phyloP scores from a whole-genome alignment of 768 basidiomycete species.

The Tylopilus vinaceipallidus region DNA sequence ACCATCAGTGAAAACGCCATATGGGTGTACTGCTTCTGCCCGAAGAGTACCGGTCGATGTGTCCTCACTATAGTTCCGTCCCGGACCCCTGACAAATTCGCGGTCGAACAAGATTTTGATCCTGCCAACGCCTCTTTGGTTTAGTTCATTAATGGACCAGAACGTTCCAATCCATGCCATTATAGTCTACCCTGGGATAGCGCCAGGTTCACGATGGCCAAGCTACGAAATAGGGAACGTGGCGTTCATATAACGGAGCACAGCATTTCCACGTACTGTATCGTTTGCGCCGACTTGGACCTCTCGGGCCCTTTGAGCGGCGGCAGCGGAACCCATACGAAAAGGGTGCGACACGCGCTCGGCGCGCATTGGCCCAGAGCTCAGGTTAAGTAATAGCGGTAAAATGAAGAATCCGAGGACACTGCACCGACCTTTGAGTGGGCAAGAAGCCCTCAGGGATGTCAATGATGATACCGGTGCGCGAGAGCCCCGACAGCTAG shows the following conservation, averaged over 20 bases:
- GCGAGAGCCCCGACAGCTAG: neutral
- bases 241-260: neutral
- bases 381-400: neutral
- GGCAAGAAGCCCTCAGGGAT: neutral
- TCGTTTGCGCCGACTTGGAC: neutral
- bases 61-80: neutral
- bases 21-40: conserved; percentile 12
- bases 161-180: neutral
- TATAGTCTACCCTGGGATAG: conserved; percentile 1
- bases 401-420: conserved; percentile 7
- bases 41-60: neutral
- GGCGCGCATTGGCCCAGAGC: too few species aligned
- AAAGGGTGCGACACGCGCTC: conserved; percentile 7
- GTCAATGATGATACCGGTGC: conserved; percentile 4
- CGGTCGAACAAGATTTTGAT: conserved; percentile 14
- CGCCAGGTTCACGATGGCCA: neutral
- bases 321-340: conserved; percentile 9
- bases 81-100: conserved; percentile 6
- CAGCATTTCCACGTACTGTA: neutral
- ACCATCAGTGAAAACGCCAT: conserved; percentile 11
- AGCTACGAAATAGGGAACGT: neutral
- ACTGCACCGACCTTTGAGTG: conserved; percentile 18
- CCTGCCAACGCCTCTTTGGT: neutral
- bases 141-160: neutral
- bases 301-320: conserved; percentile 9